Percentiles rank a stretch among this genome's conserved stretches.
Conservation (phyloP, 2,329 filamentous ascomycete genomes). For the Alternaria consortialis region DNA sequence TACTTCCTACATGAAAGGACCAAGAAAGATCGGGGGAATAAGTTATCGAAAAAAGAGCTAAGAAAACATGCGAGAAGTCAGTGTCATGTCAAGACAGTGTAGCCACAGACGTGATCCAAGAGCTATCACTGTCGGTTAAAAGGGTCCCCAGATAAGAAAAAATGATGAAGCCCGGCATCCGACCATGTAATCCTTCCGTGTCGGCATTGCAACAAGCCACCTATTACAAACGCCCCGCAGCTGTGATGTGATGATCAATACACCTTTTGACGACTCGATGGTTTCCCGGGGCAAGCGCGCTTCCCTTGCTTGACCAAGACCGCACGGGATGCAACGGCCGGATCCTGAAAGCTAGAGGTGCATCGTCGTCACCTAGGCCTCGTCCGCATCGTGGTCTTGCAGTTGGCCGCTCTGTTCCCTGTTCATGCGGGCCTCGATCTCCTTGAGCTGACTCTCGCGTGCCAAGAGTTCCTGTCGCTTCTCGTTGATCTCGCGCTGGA, state of each 20-base stretch:
- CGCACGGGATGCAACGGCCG: conserved; percentile 16
- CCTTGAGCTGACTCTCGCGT: conserved; percentile 96
- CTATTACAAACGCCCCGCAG: conserved; percentile 48
- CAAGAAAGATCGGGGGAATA: conserved; percentile 50
- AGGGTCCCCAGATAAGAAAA: conserved; percentile 43
- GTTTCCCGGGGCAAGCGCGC: conserved; percentile 39
- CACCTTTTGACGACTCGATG: conserved; percentile 30
- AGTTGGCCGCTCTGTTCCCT: conserved; percentile 71
- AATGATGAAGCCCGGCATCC: conserved; percentile 37
- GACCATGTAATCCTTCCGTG: conserved; percentile 27
- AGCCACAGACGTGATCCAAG: conserved; percentile 31
- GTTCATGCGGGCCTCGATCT: conserved; percentile 98
- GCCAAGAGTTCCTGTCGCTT: conserved; percentile 98
- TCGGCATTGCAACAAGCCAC: conserved; percentile 39
- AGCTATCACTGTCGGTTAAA: conserved; percentile 33
- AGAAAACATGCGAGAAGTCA: conserved; percentile 52
- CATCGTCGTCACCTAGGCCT: conserved; percentile 33
- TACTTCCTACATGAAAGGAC: conserved; percentile 52
- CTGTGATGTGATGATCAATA: conserved; percentile 26
- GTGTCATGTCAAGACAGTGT: conserved; percentile 46
- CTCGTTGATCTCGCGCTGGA: conserved; percentile 99
- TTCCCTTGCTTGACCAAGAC: conserved; percentile 31
- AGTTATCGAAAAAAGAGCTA: conserved; percentile 52
- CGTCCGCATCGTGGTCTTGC: conserved; percentile 44
- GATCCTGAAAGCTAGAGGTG: conserved; percentile 12